Percentiles rank a stretch among this genome's conserved stretches.
Conservation (phyloP, 495 filamentous ascomycete species). For the Penicillium canescens region DNA sequence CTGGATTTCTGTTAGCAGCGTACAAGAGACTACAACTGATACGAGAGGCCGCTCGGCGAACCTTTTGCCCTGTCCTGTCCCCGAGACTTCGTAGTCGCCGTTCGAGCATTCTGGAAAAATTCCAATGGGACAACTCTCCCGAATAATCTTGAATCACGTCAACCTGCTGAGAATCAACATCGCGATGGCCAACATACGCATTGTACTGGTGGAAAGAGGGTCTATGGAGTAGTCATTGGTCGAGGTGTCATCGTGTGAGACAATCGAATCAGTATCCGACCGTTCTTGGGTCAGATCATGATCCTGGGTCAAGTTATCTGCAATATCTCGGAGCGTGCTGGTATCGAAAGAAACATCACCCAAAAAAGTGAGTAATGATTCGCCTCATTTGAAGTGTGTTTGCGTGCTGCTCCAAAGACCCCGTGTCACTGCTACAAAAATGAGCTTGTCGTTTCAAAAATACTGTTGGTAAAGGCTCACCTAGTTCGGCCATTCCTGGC, state of each 20-base stretch:
- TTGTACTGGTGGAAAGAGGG: conserved; percentile 17
- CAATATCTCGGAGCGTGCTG: conserved; percentile 3
- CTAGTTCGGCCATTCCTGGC: neutral
- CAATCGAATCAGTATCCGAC: neutral
- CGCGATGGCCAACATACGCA: conserved; percentile 9
- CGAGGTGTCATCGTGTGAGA: neutral
- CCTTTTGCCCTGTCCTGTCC: conserved; percentile 3
- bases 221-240: conserved; percentile 17
- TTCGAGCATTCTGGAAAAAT: conserved; percentile 14
- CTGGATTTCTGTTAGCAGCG: neutral
- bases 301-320: neutral
- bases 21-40: neutral
- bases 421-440: neutral
- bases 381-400: conserved; percentile 10
- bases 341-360: conserved; percentile 16
- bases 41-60: neutral
- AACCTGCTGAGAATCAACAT: neutral
- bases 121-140: conserved; percentile 17
- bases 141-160: conserved; percentile 10
- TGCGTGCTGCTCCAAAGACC: neutral
- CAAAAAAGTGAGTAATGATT: conserved; percentile 17
- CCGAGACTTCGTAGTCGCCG: conserved; percentile 14
- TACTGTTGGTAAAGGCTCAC: neutral
- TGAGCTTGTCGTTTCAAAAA: neutral
- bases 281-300: neutral